A percentile compares a stretch with the other conserved stretches of the same genome.
phyloP scores from a whole-genome alignment of 1,284 basidiomycete species.

The Rhizoctonia solani region DNA sequence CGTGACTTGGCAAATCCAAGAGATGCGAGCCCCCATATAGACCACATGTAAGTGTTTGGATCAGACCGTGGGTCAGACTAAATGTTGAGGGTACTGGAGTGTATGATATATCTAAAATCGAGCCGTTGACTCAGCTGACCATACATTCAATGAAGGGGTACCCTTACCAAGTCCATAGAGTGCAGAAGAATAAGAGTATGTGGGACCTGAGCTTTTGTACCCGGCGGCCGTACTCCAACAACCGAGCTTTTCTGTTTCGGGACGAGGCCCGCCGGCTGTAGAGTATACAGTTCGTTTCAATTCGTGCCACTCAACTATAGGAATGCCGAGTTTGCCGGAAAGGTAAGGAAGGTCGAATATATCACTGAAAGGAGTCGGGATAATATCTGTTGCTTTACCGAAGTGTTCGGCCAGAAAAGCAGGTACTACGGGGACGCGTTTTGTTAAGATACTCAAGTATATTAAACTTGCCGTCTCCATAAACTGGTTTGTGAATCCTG shows the following conservation, averaged over 20 bases:
- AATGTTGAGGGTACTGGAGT: conserved; percentile 9
- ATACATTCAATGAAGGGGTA: neutral
- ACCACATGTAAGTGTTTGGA: neutral
- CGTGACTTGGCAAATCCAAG: conserved; percentile 8
- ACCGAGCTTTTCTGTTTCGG: conserved; percentile 1
- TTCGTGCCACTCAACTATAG: conserved; percentile 27
- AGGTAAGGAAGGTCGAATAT: conserved; percentile 31
- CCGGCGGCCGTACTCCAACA: conserved; percentile 17
- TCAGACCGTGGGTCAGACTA: conserved; percentile 7
- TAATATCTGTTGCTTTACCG: conserved; percentile 43
- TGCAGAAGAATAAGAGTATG: neutral
- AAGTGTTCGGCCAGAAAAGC: conserved; percentile 70
- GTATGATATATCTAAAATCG: conserved; percentile 4
- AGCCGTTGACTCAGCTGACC: neutral
- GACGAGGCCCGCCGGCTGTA: neutral
- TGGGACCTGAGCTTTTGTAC: neutral
- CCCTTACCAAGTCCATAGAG: conserved; percentile 3
- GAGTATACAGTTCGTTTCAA: conserved; percentile 3
- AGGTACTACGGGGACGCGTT: conserved; percentile 63
- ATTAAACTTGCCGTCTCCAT: conserved; percentile 48
- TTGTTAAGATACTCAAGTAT: conserved; percentile 64
- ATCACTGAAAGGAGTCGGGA: conserved; percentile 3
- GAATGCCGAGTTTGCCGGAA: neutral
- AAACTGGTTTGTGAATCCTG: conserved; percentile 32
- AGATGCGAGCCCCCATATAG: conserved; percentile 9